Conservation (phyloP, 192 early-diverging fungal species). For the Backusella tuberculispora region DNA sequence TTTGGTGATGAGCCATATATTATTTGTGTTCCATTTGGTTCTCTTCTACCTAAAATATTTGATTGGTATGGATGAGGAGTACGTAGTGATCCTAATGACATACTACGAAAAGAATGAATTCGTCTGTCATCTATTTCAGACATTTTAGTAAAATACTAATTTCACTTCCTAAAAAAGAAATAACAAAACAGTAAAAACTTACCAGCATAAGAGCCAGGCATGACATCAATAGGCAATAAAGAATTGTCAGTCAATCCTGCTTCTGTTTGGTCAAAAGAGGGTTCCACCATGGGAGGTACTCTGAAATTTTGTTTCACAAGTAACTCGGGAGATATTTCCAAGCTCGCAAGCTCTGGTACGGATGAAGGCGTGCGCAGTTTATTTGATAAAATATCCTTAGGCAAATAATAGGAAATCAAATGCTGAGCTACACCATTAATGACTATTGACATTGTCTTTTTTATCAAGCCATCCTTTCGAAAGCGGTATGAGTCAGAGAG, state of each 20-base stretch:
- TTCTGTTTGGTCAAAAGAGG: conserved; percentile 31
- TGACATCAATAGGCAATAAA: not conserved
- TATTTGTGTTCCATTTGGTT: conserved; percentile 6
- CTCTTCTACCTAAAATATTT: not conserved
- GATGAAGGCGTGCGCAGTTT: conserved; percentile 57
- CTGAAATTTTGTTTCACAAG: conserved; percentile 65
- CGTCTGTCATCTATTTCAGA: conserved; percentile 10
- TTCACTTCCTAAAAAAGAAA: not conserved
- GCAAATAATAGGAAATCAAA: conserved; percentile 61
- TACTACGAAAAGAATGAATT: conserved; percentile 24
- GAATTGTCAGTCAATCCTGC: not conserved
- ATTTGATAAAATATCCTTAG: conserved; percentile 56
- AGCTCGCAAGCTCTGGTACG: conserved; percentile 51
- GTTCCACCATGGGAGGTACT: conserved; percentile 51
- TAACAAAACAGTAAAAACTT: not conserved
- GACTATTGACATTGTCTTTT: conserved; percentile 79
- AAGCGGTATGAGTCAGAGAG: conserved; percentile 61
- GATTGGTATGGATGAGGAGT: not conserved
- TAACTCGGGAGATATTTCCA: conserved; percentile 63
- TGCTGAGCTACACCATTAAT: conserved; percentile 64
- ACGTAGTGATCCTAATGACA: conserved; percentile 27
- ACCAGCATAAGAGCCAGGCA: not conserved
- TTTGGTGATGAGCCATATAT: not conserved
- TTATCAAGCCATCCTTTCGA: conserved; percentile 68
- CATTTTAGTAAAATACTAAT: not conserved